A percentile compares a stretch with the other conserved stretches of the same genome.
These are phyloP conservation scores for Naganishia antarctica DNA, from an alignment of 768 basidiomycete genomes.

Conservation along the genomic window DNA sequence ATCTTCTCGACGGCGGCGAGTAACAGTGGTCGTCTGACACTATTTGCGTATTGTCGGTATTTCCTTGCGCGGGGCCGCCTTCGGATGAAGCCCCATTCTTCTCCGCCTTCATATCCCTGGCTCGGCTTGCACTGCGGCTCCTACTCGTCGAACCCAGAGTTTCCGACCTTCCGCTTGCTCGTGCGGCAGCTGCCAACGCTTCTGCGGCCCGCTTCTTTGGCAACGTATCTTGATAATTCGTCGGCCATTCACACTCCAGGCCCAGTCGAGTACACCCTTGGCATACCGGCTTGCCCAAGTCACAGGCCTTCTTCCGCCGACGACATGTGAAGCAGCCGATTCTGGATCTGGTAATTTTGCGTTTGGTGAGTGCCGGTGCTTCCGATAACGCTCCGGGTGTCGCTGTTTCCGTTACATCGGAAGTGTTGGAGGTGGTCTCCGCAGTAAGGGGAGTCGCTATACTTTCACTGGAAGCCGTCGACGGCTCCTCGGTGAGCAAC, in stretches of 20 bases:
- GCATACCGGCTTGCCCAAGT: constrained; percentile 34
- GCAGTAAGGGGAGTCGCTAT: too few species aligned
- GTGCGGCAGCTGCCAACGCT: neutral
- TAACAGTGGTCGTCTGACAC: neutral
- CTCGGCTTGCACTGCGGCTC: constrained; percentile 10
- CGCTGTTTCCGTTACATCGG: too few species aligned
- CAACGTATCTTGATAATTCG: constrained; percentile 8
- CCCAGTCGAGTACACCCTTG: constrained; percentile 34
- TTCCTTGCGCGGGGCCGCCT: neutral
- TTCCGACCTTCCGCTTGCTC: constrained; percentile 18
- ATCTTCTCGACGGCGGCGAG: constrained; percentile 2
- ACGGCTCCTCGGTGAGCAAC: too few species aligned
- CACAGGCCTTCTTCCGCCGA: constrained; percentile 37
- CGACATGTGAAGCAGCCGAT: constrained; percentile 38
- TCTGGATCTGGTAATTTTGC: constrained; percentile 32
- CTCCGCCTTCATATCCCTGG: neutral
- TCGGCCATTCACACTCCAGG: constrained; percentile 30
- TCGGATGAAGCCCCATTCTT: constrained; percentile 19
- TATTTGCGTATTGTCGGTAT: neutral
- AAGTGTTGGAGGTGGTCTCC: too few species aligned
- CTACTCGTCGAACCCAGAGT: neutral
- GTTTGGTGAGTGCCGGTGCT: neutral
- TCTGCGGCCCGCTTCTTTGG: constrained; percentile 3
- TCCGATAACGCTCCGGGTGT: too few species aligned
- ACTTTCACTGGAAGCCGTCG: too few species aligned